Percentiles rank a stretch among this genome's conserved stretches.
Evolutionary conservation across 805 yeast genomes (phyloP).

Genomic region (Wickerhamomyces queroliae): DNA sequence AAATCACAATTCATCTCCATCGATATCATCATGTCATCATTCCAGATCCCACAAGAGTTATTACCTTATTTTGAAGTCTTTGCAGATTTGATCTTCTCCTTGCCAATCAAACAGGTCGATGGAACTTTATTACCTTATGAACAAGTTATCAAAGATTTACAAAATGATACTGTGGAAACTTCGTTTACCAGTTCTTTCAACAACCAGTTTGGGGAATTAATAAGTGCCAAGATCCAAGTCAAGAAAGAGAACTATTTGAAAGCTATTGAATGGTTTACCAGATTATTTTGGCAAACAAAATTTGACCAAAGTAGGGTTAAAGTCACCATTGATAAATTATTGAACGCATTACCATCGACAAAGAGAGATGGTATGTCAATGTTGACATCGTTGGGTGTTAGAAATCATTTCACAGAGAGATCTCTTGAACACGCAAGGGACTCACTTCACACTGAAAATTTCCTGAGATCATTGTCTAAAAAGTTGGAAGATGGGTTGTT

Average conservation of each 20-base stretch:
- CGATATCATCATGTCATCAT: constrained; percentile 54
- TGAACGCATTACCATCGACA: constrained; percentile 33
- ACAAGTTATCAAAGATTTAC: constrained; percentile 66
- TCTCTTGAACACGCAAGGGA: constrained; percentile 67
- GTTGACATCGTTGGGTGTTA: constrained; percentile 56
- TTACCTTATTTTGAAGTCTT: constrained; percentile 63
- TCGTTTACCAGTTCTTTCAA: constrained; percentile 51
- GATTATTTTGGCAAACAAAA: constrained; percentile 55
- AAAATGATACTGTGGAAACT: constrained; percentile 65
- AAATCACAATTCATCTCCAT: constrained; percentile 75
- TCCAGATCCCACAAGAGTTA: constrained; percentile 40
- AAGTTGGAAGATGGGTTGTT: constrained; percentile 52
- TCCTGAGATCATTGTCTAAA: constrained; percentile 40
- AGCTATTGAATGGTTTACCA: constrained; percentile 74
- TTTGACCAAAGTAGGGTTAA: constrained; percentile 71
- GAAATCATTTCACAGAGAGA: constrained; percentile 46
- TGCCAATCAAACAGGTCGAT: constrained; percentile 64
- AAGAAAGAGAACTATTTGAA: constrained; percentile 53
- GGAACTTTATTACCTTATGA: constrained; percentile 62
- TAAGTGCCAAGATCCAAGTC: constrained; percentile 57
- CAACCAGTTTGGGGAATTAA: constrained; percentile 58
- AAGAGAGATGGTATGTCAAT: constrained; percentile 44
- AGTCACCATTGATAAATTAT: constrained; percentile 41
- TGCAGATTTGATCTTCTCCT: constrained; percentile 60
- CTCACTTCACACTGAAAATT: constrained; percentile 53